These are phyloP conservation scores for Antitrichia curtipendula DNA, from an alignment of 225 moss, liverwort and hornwort genomes.

Conservation along the genomic window DNA sequence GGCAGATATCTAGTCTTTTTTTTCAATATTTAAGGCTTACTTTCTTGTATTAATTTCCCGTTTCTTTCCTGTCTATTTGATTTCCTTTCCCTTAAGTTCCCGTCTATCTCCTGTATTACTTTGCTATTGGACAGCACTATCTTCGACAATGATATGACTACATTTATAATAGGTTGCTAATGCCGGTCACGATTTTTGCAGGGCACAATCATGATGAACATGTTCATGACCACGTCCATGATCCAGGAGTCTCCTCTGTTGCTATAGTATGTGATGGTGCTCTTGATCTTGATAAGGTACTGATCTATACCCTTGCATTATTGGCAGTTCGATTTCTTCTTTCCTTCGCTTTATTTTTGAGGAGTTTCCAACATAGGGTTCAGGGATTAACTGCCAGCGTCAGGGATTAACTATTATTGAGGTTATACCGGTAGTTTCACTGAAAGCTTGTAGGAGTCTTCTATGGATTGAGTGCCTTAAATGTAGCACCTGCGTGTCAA, in stretches of 20 bases:
- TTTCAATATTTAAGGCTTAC: neutral
- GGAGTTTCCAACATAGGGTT: neutral
- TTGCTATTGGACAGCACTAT: neutral
- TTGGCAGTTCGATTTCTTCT: neutral
- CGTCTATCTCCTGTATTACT: neutral
- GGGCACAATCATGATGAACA: constrained; percentile 62
- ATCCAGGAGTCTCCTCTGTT: constrained; percentile 91
- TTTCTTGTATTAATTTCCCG: neutral
- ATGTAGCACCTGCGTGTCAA: neutral
- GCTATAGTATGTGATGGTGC: constrained; percentile 83
- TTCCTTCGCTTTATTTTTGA: neutral
- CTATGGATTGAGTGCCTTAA: neutral
- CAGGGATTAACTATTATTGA: neutral
- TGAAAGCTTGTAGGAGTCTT: neutral
- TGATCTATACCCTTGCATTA: neutral
- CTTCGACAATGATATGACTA: neutral
- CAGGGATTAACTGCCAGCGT: neutral
- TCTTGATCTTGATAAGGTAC: constrained; percentile 87
- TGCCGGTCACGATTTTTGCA: neutral
- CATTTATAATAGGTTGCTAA: neutral
- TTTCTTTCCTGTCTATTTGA: neutral
- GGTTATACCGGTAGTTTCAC: neutral
- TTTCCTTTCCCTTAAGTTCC: neutral
- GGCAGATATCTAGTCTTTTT: neutral
- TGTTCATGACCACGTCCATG: constrained; percentile 85